Conservation (phyloP, 192 early-diverging fungal species). For the Linnemannia elongata region DNA sequence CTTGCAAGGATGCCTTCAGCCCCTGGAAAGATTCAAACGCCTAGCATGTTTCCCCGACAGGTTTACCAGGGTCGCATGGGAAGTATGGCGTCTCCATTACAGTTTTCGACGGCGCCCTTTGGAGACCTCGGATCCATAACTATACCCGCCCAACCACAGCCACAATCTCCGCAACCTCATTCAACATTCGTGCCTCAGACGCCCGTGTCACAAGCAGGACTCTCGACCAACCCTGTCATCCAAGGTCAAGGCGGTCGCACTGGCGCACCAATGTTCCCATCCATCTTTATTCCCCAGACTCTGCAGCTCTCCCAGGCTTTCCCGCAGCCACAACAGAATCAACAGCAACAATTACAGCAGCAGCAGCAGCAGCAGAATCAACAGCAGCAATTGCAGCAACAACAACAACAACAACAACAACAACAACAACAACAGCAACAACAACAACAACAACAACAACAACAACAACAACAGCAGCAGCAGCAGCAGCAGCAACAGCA, state of each 20-base stretch:
- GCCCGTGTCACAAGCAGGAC: neutral
- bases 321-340: slow-evolving; percentile 12
- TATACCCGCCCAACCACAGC: slow-evolving; percentile 20
- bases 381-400: neutral
- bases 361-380: slow-evolving; percentile 1
- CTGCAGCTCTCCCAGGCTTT: slow-evolving; percentile 16
- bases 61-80: slow-evolving; percentile 1
- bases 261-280: slow-evolving; percentile 11
- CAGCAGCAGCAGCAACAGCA: neutral
- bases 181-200: slow-evolving; percentile 2
- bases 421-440: neutral
- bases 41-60: slow-evolving; percentile 17
- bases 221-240: neutral
- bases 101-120: slow-evolving; percentile 18
- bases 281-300: slow-evolving; percentile 28
- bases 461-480: slow-evolving; percentile 1
- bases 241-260: neutral
- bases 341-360: neutral
- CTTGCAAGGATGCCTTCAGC: neutral
- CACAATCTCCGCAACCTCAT: slow-evolving; percentile 2
- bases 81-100: slow-evolving; percentile 9
- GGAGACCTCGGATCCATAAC: slow-evolving; percentile 21
- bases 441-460: neutral
- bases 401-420: neutral
- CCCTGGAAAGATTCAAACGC: slow-evolving; percentile 4